phyloP scores from a whole-genome alignment of 768 basidiomycete genomes.

The Mycena kentingensis region DNA sequence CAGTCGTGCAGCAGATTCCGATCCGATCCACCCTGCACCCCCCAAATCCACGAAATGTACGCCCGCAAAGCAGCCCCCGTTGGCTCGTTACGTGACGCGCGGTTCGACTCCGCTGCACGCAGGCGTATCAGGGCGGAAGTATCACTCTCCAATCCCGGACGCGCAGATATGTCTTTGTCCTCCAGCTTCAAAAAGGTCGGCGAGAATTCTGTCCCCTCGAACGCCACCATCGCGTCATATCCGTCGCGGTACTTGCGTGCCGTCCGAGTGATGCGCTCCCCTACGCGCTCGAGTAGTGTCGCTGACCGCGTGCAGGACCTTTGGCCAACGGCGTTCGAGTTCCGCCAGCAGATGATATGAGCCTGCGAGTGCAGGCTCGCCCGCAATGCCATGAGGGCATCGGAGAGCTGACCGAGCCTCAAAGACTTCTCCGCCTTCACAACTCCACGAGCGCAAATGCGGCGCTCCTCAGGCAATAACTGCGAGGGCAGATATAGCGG shows the following conservation, averaged over 20 bases:
- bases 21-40: background rate
- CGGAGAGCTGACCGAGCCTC: constrained; percentile 3
- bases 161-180: background rate
- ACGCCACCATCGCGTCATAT: background rate
- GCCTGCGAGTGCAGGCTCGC: constrained; percentile 10
- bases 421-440: background rate
- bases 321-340: constrained; percentile 11
- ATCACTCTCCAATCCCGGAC: constrained; percentile 9
- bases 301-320: background rate
- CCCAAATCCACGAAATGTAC: constrained; percentile 14
- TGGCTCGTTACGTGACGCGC: background rate
- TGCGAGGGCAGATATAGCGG: constrained; percentile 11
- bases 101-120: background rate
- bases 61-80: background rate
- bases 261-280: constrained; percentile 1
- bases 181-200: background rate
- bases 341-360: constrained; percentile 6
- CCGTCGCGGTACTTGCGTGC: constrained; percentile 7
- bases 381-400: constrained; percentile 1
- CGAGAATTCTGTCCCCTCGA: background rate
- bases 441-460: background rate
- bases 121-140: background rate
- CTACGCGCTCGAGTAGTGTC: constrained; percentile 1
- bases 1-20: constrained; percentile 6
- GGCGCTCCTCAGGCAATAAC: background rate